Base-by-base conservation (phyloP, 140 eudicot genomes). In the Oenanthe javanica region DNA sequence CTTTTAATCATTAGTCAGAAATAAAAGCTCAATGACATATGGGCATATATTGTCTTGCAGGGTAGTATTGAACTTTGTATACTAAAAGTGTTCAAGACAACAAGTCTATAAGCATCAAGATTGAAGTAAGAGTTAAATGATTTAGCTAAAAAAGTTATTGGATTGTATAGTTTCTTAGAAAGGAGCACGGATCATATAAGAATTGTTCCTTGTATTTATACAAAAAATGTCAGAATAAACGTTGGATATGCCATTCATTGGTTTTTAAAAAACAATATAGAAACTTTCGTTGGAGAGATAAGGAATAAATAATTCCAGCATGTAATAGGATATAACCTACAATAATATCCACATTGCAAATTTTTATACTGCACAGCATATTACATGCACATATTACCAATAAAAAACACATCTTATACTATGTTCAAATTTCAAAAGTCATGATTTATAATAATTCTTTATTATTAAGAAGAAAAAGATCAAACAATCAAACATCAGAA, bases 361-460 rank as follows among this genome's bases (percentile, higher is more conserved):
- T 70, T 31, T 72, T 5, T 38, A 43, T 43, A 72, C 23, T 18
- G 76, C 36, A 43, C 6, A 42, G 47, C 47, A 38, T 38, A 15
- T 16, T 42, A 42, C 19, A 38, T 72, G 16, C 52, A 42, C 7
- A 18, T 19, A 45, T 42, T 18, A 72, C 76, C 76, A 38, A 40
- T 18, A 0, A 16, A 31, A 38, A 72, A 72, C 52, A 72, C 51
- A 40, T 71, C 46, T 43, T 72, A 73, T 2, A 45, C 0, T 0
- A 14, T 43, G 13, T 9, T 42, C 4, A 43, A 9, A 9, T 57
- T 57, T 25, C 14, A 63, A 25, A 23, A 25, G 42, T 64, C 89
- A 84, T 90, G 88, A 73, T 89, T 90, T 50, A 96, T 89, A 64
- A 0, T 2, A 25, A 64, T 64, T n/a, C 42, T 64, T 21, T 2